Evolutionary conservation across 768 basidiomycete genomes (phyloP).

Genomic region (Pisolithus marmoratus): DNA sequence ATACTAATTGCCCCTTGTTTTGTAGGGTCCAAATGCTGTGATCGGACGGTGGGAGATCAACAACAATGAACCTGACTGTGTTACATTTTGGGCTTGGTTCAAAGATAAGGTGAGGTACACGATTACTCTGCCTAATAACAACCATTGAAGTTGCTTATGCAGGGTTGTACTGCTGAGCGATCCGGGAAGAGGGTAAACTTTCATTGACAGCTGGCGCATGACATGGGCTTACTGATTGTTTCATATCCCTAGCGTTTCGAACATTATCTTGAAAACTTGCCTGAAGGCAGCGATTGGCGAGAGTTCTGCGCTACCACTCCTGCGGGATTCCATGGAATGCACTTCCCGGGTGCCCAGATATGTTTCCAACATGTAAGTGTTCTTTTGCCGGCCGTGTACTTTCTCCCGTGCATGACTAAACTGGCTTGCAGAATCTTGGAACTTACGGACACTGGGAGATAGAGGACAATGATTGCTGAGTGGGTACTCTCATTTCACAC

Average conservation of each 20-base stretch:
- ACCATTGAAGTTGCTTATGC: too few species aligned
- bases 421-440: conserved; percentile 10
- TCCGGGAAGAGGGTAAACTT: too few species aligned
- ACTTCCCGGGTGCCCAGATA: conserved; percentile 18
- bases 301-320: conserved; percentile 31
- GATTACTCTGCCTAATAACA: too few species aligned
- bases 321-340: conserved; percentile 17
- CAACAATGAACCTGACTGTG: conserved; percentile 22
- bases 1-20: neutral
- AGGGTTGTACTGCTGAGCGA: too few species aligned
- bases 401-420: neutral
- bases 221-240: neutral
- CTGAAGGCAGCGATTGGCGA: conserved; percentile 22
- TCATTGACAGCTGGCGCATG: neutral
- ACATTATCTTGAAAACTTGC: conserved; percentile 25
- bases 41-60: conserved; percentile 24
- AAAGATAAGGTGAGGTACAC: conserved; percentile 18
- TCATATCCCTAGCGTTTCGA: conserved; percentile 21
- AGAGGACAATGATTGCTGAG: conserved; percentile 14
- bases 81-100: conserved; percentile 19
- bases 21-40: conserved; percentile 14
- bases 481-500: too few species aligned
- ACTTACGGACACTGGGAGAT: conserved; percentile 22
- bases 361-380: conserved; percentile 19
- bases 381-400: neutral